These are phyloP conservation scores for Talaromyces sp. DNA, from an alignment of 2,329 filamentous ascomycete species.

Conservation along the genomic window DNA sequence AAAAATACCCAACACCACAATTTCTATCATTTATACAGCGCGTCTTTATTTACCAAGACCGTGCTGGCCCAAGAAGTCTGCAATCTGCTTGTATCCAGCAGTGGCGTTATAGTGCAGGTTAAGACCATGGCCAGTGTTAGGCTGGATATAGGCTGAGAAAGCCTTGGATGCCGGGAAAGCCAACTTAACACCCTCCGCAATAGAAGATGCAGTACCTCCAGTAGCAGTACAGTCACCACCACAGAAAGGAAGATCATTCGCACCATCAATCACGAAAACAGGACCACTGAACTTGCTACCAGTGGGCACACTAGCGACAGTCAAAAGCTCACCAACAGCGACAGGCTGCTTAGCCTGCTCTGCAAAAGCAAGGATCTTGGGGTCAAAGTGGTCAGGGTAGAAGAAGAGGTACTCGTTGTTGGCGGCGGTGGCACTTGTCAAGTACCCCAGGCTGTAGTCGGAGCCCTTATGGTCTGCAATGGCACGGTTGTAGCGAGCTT, in stretches of 20 bases:
- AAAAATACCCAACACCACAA: background rate
- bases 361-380: conserved; percentile 11
- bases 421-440: conserved; percentile 18
- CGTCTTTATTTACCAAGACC: background rate
- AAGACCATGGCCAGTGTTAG: conserved; percentile 31
- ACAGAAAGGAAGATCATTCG: conserved; percentile 27
- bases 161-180: conserved; percentile 21
- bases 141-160: conserved; percentile 29
- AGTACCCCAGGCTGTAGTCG: conserved; percentile 25
- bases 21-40: background rate
- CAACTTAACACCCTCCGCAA: conserved; percentile 15
- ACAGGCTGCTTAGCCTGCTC: conserved; percentile 30
- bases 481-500: conserved; percentile 14
- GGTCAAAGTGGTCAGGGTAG: conserved; percentile 17
- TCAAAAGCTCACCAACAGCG: conserved; percentile 30
- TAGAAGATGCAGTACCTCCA: conserved; percentile 14
- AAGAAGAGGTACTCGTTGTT: conserved; percentile 22
- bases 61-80: conserved; percentile 10
- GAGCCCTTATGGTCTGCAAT: conserved; percentile 14
- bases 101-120: conserved; percentile 33
- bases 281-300: conserved; percentile 24
- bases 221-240: conserved; percentile 30
- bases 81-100: conserved; percentile 24
- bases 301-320: conserved; percentile 12
- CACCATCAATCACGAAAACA: conserved; percentile 29